These are phyloP conservation scores for Baudoinia panamericana DNA, from an alignment of 495 filamentous ascomycete species.

Conservation along the genomic window DNA sequence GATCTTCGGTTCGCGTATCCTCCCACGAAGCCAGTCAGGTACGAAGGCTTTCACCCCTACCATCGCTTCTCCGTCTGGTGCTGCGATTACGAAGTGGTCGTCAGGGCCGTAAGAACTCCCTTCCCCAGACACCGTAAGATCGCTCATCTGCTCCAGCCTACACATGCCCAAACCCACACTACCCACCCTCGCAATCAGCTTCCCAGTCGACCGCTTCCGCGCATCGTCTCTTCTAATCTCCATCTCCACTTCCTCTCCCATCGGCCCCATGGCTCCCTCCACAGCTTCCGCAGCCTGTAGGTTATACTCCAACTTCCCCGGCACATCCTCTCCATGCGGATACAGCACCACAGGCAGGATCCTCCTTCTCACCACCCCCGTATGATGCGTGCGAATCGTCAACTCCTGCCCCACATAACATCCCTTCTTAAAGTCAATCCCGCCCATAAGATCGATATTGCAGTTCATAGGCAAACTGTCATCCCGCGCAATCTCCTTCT, in stretches of 20 bases:
- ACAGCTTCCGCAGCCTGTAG: slow-evolving; percentile 10
- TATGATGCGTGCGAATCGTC: slow-evolving; percentile 87
- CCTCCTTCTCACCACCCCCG: slow-evolving; percentile 80
- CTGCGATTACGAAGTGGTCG: slow-evolving; percentile 41
- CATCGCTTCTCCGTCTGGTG: slow-evolving; percentile 18
- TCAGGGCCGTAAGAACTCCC: slow-evolving; percentile 39
- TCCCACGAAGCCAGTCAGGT: slow-evolving; percentile 50
- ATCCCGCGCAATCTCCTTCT: slow-evolving; percentile 55
- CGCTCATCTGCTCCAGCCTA: slow-evolving; percentile 79
- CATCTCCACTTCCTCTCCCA: background rate
- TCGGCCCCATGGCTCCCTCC: background rate
- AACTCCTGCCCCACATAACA: slow-evolving; percentile 96
- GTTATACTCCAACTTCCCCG: slow-evolving; percentile 38
- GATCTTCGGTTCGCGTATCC: slow-evolving; percentile 12
- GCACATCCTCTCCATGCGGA: slow-evolving; percentile 23
- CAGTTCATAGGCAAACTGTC: slow-evolving; percentile 64
- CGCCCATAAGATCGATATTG: slow-evolving; percentile 72
- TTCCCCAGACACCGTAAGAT: slow-evolving; percentile 51
- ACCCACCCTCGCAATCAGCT: slow-evolving; percentile 59
- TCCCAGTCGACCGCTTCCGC: slow-evolving; percentile 58
- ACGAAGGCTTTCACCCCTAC: slow-evolving; percentile 75
- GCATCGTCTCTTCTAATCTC: slow-evolving; percentile 26
- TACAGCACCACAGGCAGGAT: slow-evolving; percentile 80
- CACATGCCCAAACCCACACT: slow-evolving; percentile 85
- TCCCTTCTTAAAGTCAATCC: slow-evolving; percentile 84